Evolutionary conservation across 352 stramenopile genomes (phyloP).

Genomic region (Pythium phragmitis): DNA sequence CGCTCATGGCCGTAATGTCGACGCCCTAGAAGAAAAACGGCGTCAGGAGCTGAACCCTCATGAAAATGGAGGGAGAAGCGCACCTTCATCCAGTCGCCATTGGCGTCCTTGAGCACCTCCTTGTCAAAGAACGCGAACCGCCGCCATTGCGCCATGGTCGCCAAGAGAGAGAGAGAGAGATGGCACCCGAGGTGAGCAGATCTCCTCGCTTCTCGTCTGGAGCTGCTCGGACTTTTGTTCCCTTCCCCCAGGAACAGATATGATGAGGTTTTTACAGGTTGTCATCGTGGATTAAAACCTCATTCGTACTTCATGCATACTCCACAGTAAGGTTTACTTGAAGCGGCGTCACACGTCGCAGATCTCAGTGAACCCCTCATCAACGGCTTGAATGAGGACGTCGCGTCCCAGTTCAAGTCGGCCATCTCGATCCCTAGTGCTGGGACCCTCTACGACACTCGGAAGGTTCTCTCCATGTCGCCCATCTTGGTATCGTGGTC

Average conservation of each 20-base stretch:
- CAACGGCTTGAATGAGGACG: too few species aligned
- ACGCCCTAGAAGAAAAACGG: conserved; percentile 44
- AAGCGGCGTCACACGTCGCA: conserved; percentile 16
- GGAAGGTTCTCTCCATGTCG: too few species aligned
- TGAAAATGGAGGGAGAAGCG: not conserved
- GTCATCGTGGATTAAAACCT: conserved; percentile 13
- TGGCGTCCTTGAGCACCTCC: conserved; percentile 82
- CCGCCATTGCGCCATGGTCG: conserved; percentile 82
- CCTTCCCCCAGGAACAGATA: conserved; percentile 5
- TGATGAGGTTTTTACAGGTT: conserved; percentile 6
- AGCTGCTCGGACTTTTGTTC: not conserved
- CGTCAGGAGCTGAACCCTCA: not conserved
- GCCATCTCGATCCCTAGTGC: too few species aligned
- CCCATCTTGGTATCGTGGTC: too few species aligned
- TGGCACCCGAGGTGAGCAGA: not conserved
- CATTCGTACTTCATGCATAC: conserved; percentile 15
- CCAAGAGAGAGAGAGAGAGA: not conserved
- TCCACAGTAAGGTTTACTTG: conserved; percentile 4
- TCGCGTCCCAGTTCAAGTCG: too few species aligned
- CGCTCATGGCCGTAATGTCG: conserved; percentile 85
- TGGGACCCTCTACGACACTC: too few species aligned
- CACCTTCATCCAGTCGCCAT: conserved; percentile 85
- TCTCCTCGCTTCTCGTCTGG: not conserved
- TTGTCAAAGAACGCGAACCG: conserved; percentile 90
- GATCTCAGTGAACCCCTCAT: not conserved